Conservation (phyloP, 805 yeast genomes). For the Metahyphopichia silvanorum region DNA sequence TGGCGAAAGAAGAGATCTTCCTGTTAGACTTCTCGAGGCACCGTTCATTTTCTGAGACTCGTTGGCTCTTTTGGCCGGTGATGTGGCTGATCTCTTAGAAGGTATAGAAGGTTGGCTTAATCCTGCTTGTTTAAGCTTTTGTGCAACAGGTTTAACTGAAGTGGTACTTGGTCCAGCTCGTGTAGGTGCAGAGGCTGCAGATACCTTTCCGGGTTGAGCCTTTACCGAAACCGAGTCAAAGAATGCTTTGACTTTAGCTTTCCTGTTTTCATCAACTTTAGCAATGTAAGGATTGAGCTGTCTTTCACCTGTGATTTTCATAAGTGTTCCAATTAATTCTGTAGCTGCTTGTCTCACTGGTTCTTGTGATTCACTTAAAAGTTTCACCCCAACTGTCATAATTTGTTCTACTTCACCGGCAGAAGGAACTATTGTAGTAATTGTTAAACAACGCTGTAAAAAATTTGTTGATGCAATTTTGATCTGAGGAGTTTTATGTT, state of each 20-base stretch:
- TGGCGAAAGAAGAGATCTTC: conserved; percentile 36
- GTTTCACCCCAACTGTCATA: conserved; percentile 52
- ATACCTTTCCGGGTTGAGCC: conserved; percentile 11
- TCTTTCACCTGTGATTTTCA: conserved; percentile 79
- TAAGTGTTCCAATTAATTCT: conserved; percentile 72
- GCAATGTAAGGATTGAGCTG: conserved; percentile 58
- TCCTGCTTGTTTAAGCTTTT: conserved; percentile 14
- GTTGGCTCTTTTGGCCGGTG: conserved; percentile 56
- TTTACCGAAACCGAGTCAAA: conserved; percentile 55
- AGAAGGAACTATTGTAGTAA: conserved; percentile 47
- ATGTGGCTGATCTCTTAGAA: conserved; percentile 65
- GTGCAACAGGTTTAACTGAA: conserved; percentile 4
- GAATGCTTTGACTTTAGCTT: conserved; percentile 59
- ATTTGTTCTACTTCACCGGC: conserved; percentile 54
- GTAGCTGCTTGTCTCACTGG: conserved; percentile 78
- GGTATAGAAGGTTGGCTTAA: conserved; percentile 56
- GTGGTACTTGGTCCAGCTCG: conserved; percentile 10
- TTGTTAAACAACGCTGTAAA: conserved; percentile 59
- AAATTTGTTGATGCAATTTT: conserved; percentile 67
- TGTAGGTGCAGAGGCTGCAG: conserved; percentile 15
- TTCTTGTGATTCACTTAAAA: conserved; percentile 80
- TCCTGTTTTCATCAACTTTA: conserved; percentile 73
- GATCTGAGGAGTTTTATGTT: conserved; percentile 80
- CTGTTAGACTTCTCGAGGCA: conserved; percentile 39
- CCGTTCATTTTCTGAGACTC: conserved; percentile 23